These are phyloP conservation scores for Citrus sp. DNA, from an alignment of 345 rosid genomes.

Conservation along the genomic window DNA sequence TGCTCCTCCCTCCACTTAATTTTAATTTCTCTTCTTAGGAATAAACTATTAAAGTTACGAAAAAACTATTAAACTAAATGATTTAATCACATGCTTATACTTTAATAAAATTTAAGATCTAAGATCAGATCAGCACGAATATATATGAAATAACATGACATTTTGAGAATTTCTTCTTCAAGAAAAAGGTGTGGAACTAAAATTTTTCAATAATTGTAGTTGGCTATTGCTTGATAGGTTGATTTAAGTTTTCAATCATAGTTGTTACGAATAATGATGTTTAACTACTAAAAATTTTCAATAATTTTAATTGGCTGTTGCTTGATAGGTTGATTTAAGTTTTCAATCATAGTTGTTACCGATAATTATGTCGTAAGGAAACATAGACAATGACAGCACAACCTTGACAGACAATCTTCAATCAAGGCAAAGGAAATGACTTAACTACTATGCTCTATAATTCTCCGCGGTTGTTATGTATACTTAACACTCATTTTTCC, in stretches of 20 bases:
- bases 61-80: too few species aligned
- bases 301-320: background rate
- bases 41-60: too few species aligned
- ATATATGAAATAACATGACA: too few species aligned
- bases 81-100: too few species aligned
- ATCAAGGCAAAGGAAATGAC: background rate
- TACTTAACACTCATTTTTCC: background rate
- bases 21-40: too few species aligned
- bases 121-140: accelerated
- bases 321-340: background rate
- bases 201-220: background rate
- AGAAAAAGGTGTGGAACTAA: too few species aligned
- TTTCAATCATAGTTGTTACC: background rate
- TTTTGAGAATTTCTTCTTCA: too few species aligned
- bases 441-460: background rate
- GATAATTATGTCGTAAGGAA: background rate
- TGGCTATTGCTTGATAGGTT: background rate
- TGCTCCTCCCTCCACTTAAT: too few species aligned
- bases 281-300: too few species aligned
- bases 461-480: background rate
- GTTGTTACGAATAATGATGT: background rate
- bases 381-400: background rate
- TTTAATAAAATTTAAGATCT: too few species aligned
- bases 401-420: background rate
- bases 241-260: background rate